These are phyloP conservation scores for Actinomucor elegans DNA, from an alignment of 371 early-diverging fungal genomes.

Conservation along the genomic window DNA sequence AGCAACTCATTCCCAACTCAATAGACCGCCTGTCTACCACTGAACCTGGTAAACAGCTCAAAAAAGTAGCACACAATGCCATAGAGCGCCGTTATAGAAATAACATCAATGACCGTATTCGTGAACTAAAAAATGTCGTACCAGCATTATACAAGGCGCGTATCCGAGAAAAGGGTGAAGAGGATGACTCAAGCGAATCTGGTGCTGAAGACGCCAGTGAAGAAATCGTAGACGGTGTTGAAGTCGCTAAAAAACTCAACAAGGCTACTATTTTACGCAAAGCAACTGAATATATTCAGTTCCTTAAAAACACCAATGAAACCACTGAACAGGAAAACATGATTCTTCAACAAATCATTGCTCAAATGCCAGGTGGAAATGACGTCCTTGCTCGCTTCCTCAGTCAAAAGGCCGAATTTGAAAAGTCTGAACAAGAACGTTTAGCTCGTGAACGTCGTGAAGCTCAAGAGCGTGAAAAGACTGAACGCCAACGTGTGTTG, in stretches of 20 bases:
- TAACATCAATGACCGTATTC: constrained; percentile 88
- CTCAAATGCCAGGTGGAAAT: constrained; percentile 51
- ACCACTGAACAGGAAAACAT: constrained; percentile 46
- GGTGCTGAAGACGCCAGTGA: constrained; percentile 48
- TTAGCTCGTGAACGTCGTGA: constrained; percentile 23
- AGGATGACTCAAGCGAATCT: constrained; percentile 28
- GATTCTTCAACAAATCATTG: constrained; percentile 47
- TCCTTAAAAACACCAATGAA: constrained; percentile 60
- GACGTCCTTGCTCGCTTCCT: constrained; percentile 29
- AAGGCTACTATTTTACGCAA: constrained; percentile 85
- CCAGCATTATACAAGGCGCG: constrained; percentile 68
- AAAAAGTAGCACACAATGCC: constrained; percentile 87
- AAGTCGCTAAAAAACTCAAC: constrained; percentile 76
- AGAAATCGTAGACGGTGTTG: constrained; percentile 61
- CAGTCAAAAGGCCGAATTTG: constrained; percentile 19
- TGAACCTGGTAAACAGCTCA: constrained; percentile 17
- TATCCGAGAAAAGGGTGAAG: constrained; percentile 10
- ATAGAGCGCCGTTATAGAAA: constrained; percentile 88
- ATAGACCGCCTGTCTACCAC: not conserved
- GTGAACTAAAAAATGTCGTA: constrained; percentile 74
- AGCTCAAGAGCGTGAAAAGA: constrained; percentile 20
- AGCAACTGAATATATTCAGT: constrained; percentile 82
- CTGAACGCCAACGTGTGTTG: constrained; percentile 22
- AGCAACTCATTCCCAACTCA: not conserved
- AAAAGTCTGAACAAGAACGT: constrained; percentile 20